Evolutionary conservation across 257 asterid genomes (phyloP).

Genomic region (Scutellaria minor): DNA sequence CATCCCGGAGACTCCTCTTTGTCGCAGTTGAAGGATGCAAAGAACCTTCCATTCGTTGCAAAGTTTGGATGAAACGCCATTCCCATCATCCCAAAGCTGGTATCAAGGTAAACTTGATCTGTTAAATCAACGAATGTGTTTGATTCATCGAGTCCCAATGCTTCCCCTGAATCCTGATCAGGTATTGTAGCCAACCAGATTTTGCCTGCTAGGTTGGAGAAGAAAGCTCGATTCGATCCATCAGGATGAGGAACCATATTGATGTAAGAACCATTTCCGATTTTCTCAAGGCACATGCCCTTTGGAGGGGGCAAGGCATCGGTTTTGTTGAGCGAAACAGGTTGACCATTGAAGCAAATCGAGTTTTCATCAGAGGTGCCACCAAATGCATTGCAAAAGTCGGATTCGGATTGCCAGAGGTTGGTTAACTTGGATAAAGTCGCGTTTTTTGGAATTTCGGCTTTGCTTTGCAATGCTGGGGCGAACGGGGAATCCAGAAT

Average conservation of each 20-base stretch:
- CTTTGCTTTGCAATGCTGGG: slow-evolving; percentile 66
- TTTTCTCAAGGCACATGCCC: slow-evolving; percentile 85
- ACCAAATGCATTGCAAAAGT: slow-evolving; percentile 79
- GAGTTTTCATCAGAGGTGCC: slow-evolving; percentile 47
- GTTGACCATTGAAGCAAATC: slow-evolving; percentile 68
- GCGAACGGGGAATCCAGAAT: slow-evolving; percentile 82
- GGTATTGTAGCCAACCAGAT: slow-evolving; percentile 85
- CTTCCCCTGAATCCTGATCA: slow-evolving; percentile 78
- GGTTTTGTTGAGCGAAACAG: slow-evolving; percentile 50
- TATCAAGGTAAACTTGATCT: slow-evolving; percentile 72
- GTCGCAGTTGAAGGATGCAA: slow-evolving; percentile 91
- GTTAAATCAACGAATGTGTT: slow-evolving; percentile 86
- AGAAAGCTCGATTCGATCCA: slow-evolving; percentile 83
- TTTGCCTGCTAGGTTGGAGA: slow-evolving; percentile 79
- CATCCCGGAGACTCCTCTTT: slow-evolving; percentile 71
- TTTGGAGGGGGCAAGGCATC: slow-evolving; percentile 51
- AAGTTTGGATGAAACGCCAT: slow-evolving; percentile 89
- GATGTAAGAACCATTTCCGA: slow-evolving; percentile 72
- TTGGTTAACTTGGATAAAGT: slow-evolving; percentile 61
- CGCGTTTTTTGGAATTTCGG: slow-evolving; percentile 52
- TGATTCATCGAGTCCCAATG: slow-evolving; percentile 65
- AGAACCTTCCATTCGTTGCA: slow-evolving; percentile 76
- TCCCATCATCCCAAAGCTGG: slow-evolving; percentile 91
- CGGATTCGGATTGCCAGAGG: slow-evolving; percentile 80
- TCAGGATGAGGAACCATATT: slow-evolving; percentile 94